Percentiles rank a stretch among this genome's conserved stretches.
phyloP scores from a whole-genome alignment of 768 basidiomycete species.

The Mycena albidolilacea region DNA sequence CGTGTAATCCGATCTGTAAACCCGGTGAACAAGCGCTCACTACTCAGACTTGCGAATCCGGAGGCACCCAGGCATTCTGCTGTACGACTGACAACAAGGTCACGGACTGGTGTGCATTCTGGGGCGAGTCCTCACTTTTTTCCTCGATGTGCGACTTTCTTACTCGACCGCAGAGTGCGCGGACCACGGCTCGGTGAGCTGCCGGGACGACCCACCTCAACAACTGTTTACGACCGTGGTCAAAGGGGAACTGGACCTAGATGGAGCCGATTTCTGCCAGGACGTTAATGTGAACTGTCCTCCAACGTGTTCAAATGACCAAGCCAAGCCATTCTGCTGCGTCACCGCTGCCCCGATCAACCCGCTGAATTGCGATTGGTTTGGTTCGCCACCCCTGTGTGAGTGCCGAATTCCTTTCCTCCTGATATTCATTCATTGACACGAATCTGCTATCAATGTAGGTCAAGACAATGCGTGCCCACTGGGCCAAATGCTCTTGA shows the following conservation, averaged over 20 bases:
- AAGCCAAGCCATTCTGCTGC: constrained; percentile 24
- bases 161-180: not conserved
- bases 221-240: constrained; percentile 5
- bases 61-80: constrained; percentile 17
- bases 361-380: constrained; percentile 3
- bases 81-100: constrained; percentile 9
- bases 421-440: too few relatives aligned
- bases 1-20: constrained; percentile 12
- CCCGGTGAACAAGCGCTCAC: constrained; percentile 14
- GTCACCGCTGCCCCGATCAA: not conserved
- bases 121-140: not conserved
- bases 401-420: constrained; percentile 24
- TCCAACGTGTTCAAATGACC: constrained; percentile 1
- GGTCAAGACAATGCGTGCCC: constrained; percentile 27
- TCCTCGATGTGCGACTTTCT: not conserved
- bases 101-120: constrained; percentile 4
- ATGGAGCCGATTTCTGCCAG: constrained; percentile 14
- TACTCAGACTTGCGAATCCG: constrained; percentile 19
- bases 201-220: not conserved
- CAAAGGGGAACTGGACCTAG: constrained; percentile 18
- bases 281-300: constrained; percentile 18
- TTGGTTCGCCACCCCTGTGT: constrained; percentile 39
- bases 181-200: not conserved
- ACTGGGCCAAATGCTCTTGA: constrained; percentile 27
- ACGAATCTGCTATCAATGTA: too few relatives aligned